A percentile compares a stretch with the other conserved stretches of the same genome.
Evolutionary conservation across 1,139 yeast species (phyloP).

Genomic region (Protomyces inouyei): DNA sequence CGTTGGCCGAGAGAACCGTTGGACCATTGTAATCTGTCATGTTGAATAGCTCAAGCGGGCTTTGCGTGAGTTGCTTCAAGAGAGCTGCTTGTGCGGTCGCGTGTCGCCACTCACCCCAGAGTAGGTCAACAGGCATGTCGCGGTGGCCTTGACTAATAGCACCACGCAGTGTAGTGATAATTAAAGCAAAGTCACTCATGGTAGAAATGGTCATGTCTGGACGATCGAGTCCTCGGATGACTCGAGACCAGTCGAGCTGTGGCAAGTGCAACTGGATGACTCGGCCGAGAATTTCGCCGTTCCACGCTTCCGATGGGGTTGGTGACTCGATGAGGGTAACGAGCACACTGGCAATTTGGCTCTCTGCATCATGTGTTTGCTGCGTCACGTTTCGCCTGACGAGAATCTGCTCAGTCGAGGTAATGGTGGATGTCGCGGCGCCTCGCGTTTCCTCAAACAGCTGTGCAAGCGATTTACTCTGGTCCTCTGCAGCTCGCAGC

Average conservation of each 20-base stretch:
- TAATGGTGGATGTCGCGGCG: slow-evolving; percentile 8
- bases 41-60: slow-evolving; percentile 28
- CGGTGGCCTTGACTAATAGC: slow-evolving; percentile 10
- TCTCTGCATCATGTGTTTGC: neutral
- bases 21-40: slow-evolving; percentile 26
- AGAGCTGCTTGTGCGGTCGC: slow-evolving; percentile 27
- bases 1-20: slow-evolving; percentile 27
- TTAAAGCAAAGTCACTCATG: slow-evolving; percentile 2
- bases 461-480: slow-evolving; percentile 15
- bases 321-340: slow-evolving; percentile 4
- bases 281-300: slow-evolving; percentile 9
- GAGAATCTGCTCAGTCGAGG: slow-evolving; percentile 6
- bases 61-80: slow-evolving; percentile 24
- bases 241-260: slow-evolving; percentile 5
- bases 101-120: slow-evolving; percentile 29
- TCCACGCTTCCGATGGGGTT: slow-evolving; percentile 2
- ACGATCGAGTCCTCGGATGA: slow-evolving; percentile 7
- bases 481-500: slow-evolving; percentile 5
- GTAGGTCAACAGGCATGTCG: slow-evolving; percentile 22
- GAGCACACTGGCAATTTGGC: slow-evolving; percentile 7
- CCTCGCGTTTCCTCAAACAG: slow-evolving; percentile 23
- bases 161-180: slow-evolving; percentile 14
- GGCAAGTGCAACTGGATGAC: slow-evolving; percentile 3
- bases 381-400: neutral
- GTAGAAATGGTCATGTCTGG: neutral